These are phyloP conservation scores for Boeremia exigua DNA, from an alignment of 2,329 filamentous ascomycete genomes.

Conservation along the genomic window DNA sequence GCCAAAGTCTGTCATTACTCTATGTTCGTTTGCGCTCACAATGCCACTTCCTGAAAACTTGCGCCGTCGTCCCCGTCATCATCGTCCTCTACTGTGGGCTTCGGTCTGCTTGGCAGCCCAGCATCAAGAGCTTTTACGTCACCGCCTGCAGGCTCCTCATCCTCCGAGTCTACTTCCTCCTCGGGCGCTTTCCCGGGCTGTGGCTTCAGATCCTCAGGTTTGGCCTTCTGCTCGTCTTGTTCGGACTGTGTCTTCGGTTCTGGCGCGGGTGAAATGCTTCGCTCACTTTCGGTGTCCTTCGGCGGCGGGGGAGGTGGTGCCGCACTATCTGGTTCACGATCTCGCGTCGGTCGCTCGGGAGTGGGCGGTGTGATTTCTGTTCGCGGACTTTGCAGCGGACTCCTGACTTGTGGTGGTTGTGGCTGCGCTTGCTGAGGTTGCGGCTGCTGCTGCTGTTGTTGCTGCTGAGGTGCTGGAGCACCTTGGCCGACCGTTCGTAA, in stretches of 20 bases:
- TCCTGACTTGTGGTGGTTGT: slow-evolving; percentile 32
- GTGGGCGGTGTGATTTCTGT: slow-evolving; percentile 60
- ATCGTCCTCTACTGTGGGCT: slow-evolving; percentile 39
- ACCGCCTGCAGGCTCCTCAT: slow-evolving; percentile 27
- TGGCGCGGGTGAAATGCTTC: slow-evolving; percentile 28
- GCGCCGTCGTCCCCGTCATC: slow-evolving; percentile 37
- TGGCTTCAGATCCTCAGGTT: slow-evolving; percentile 42
- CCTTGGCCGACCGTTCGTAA: slow-evolving; percentile 59
- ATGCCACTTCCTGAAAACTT: slow-evolving; percentile 44
- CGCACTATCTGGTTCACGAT: slow-evolving; percentile 29
- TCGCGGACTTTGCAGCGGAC: slow-evolving; percentile 51
- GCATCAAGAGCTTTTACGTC: slow-evolving; percentile 38
- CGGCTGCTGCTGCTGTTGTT: slow-evolving; percentile 24
- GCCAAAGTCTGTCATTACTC: not conserved
- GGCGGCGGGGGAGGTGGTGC: slow-evolving; percentile 45
- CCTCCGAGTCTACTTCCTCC: slow-evolving; percentile 33
- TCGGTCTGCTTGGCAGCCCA: slow-evolving; percentile 35
- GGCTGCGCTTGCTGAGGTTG: slow-evolving; percentile 24
- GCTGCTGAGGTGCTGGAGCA: slow-evolving; percentile 32
- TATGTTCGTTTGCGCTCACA: not conserved
- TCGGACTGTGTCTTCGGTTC: slow-evolving; percentile 41
- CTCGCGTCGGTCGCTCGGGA: slow-evolving; percentile 49
- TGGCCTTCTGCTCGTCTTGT: slow-evolving; percentile 40
- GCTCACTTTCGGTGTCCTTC: slow-evolving; percentile 38
- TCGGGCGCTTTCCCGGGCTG: slow-evolving; percentile 35